phyloP scores from a whole-genome alignment of 176 grass and related monocot species.

The Avena atlantica region DNA sequence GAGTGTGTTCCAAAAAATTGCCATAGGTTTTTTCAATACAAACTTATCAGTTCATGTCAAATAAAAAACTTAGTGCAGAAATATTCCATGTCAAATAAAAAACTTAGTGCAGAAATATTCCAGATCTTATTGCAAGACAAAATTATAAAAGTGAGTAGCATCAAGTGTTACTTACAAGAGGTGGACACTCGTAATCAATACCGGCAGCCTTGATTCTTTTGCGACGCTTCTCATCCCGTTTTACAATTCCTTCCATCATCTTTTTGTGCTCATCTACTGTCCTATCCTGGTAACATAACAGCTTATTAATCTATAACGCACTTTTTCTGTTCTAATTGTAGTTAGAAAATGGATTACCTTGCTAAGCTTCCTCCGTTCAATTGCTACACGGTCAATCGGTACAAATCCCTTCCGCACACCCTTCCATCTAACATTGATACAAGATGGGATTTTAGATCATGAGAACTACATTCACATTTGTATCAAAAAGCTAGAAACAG shows the following conservation, averaged over 20 bases:
- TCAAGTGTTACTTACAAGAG: slow-evolving; percentile 69
- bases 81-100: slow-evolving; percentile 1
- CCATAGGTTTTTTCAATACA: not conserved
- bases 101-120: not conserved
- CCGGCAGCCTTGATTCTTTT: slow-evolving; percentile 83
- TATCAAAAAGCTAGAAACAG: not conserved
- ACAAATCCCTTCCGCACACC: slow-evolving; percentile 52
- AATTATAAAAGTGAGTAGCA: slow-evolving; percentile 6
- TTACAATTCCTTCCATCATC: slow-evolving; percentile 76
- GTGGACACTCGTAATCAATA: slow-evolving; percentile 83
- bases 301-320: slow-evolving; percentile 2
- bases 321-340: slow-evolving; percentile 5
- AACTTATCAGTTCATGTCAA: not conserved
- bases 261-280: slow-evolving; percentile 68
- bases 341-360: slow-evolving; percentile 59
- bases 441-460: not conserved
- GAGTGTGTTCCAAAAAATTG: not conserved
- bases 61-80: not conserved
- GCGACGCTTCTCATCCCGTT: slow-evolving; percentile 71
- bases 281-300: slow-evolving; percentile 65
- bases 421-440: slow-evolving; percentile 68
- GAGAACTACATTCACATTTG: not conserved
- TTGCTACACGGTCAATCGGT: slow-evolving; percentile 61
- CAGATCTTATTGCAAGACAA: slow-evolving; percentile 1
- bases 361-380: slow-evolving; percentile 64